A percentile compares a stretch with the other conserved stretches of the same genome.
Conservation (phyloP, 1,284 basidiomycete genomes). For the Melampsora larici-populina region DNA sequence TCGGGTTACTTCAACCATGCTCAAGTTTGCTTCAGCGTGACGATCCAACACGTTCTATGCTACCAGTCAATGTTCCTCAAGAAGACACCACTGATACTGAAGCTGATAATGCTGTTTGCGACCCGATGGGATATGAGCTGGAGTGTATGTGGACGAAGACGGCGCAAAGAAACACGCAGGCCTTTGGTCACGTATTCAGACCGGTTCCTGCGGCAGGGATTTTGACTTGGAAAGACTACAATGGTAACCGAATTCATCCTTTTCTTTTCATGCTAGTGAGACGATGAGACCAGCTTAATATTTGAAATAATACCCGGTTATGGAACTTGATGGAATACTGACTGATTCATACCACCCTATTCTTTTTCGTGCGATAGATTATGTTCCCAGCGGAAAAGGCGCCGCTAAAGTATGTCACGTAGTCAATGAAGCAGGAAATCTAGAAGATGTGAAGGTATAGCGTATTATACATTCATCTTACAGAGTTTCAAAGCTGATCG, state of each 20-base stretch:
- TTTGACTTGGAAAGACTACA: constrained; percentile 69
- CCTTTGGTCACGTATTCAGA: constrained; percentile 67
- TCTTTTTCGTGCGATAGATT: constrained; percentile 24
- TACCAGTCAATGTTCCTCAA: constrained; percentile 67
- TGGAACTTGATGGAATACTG: neutral
- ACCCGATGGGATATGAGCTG: constrained; percentile 68
- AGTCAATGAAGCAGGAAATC: constrained; percentile 52
- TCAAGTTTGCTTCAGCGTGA: constrained; percentile 54
- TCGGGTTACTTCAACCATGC: constrained; percentile 74
- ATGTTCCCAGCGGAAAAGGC: constrained; percentile 63
- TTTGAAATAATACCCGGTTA: constrained; percentile 46
- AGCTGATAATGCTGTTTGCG: constrained; percentile 70
- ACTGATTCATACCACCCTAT: neutral
- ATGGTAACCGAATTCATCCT: constrained; percentile 58
- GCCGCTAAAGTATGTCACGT: constrained; percentile 79
- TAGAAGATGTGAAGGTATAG: constrained; percentile 46
- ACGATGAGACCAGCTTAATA: neutral
- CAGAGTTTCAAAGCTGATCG: neutral
- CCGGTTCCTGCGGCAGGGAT: constrained; percentile 50
- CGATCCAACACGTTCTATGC: constrained; percentile 60
- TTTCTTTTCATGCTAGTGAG: neutral
- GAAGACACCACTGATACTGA: constrained; percentile 63
- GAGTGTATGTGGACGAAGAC: constrained; percentile 67
- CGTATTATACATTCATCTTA: too few relatives aligned
- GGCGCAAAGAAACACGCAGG: constrained; percentile 71